Base-by-base conservation (phyloP, 768 basidiomycete species). In the Lactifluus hygrophoroides region DNA sequence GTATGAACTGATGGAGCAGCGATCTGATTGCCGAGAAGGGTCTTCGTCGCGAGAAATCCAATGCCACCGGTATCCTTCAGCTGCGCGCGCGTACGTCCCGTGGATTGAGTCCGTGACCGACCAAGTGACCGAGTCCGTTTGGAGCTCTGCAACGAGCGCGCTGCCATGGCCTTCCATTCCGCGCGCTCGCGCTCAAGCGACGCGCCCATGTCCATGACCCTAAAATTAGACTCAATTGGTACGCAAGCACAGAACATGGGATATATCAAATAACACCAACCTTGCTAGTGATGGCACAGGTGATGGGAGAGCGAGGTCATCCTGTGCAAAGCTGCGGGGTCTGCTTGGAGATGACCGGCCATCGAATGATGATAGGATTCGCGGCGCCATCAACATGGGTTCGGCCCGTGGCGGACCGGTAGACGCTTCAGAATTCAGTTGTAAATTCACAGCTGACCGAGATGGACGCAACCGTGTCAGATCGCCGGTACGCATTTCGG, bases 161-260 rank as follows among this genome's bases (percentile, higher is more conserved):
- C 71, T 0, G 88, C 88, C 60, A 85, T 79, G 3, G 70, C 67
- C 64, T 85, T 80, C 88, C 88, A 90, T 62, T 75, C 71, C 50
- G 78, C 76, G 16, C 88, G 82, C 60, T 90, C 80, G 50, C 73
- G 74, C n/a, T 82, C 77, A 11, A 90, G 75, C 46, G 73, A 73
- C 53, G 80, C 73, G 11, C 83, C 80, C 60, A 88, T 85, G 59
- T 81, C 79, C 10, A 90, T 72, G 23, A 89, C 87, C 64, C 88
- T 90, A 60, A 10, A 34, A 27, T 35, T 25, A 23, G 27, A 52
- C 21, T 44, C 25, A 54, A 19, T 28, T 34, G 23, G 3, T 10
- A 28, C 13, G 32, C 13, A 11, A 27, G 35, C 3, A 32, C 17
- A 16, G 9, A 5, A 51, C 46, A 3, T 30, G 17, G 38, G 34